Conservation (phyloP, 176 grass and related monocot species). For the Metroxylon sagu region DNA sequence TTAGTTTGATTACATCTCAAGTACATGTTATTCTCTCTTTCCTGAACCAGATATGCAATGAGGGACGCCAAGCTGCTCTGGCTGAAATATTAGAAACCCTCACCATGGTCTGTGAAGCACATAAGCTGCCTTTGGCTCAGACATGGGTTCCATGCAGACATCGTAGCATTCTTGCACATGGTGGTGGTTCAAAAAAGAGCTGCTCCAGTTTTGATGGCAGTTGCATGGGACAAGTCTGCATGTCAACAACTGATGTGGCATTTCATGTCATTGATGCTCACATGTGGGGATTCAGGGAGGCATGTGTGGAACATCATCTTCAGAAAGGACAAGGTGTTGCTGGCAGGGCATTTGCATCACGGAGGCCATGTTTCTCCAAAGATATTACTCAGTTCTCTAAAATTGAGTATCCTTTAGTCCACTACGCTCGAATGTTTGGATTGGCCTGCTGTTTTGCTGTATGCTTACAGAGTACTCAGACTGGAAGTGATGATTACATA, state of each 20-base stretch:
- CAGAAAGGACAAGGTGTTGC: conserved; percentile 86
- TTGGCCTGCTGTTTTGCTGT: conserved; percentile 69
- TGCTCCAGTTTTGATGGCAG: conserved; percentile 85
- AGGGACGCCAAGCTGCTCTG: conserved; percentile 80
- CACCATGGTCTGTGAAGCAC: conserved; percentile 71
- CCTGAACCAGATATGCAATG: conserved; percentile 77
- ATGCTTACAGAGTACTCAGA: conserved; percentile 72
- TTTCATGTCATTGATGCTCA: conserved; percentile 76
- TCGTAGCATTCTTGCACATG: conserved; percentile 70
- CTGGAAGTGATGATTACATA: conserved; percentile 82
- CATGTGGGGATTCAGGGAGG: conserved; percentile 89
- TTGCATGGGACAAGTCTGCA: conserved; percentile 83
- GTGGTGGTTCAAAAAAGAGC: conserved; percentile 74
- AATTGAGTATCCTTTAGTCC: conserved; percentile 73
- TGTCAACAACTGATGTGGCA: conserved; percentile 89
- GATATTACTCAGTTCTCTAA: conserved; percentile 65
- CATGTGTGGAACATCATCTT: conserved; percentile 94
- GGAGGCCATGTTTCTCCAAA: conserved; percentile 63
- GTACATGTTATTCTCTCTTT: conserved; percentile 18
- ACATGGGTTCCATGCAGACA: conserved; percentile 90
- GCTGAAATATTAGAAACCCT: conserved; percentile 83
- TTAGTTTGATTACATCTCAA: no score
- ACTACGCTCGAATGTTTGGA: conserved; percentile 84
- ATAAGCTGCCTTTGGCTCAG: conserved; percentile 82
- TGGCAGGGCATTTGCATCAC: conserved; percentile 54